Base-by-base conservation (phyloP, 164 flowering plant genomes). In the Nymphaea thermarum region DNA sequence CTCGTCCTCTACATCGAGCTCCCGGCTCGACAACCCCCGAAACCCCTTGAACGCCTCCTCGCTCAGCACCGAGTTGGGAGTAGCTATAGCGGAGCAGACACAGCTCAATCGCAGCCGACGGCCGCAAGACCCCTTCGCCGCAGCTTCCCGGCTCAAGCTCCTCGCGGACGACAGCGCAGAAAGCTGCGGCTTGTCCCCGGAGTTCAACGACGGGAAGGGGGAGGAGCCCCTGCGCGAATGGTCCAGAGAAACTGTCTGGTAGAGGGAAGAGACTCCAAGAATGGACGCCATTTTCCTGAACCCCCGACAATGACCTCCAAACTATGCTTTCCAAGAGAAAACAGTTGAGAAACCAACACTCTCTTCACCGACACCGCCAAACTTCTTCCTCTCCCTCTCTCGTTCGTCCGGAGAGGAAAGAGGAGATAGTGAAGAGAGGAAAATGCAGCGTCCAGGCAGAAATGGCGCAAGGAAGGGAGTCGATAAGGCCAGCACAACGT, bases 21-120 rank as follows among this genome's bases (percentile, higher is more conserved):
- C 25, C 18, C 67, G 73, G 44, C 70, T 65, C 11, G 77, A 42
- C 42, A 79, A 77, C 43, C 71, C 71, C 2, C 80, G 80, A 3
- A 83, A 73, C 15, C 86, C 79, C 68, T 80, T 88, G 73, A 88
- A 88, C 5, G 87, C 89, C 76, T 81, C 86, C 69, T 86, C 91
- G 51, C 86, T 88, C 68, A 85, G 74, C 6, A 86, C 76, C 18
- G 87, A 83, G 70, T 88, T 86, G n/a, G 87, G 87, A 8, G 94
- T 82, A 2, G 85, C 88, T 53, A 86, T 77, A 0, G 90, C 93
- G 3, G 74, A 51, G 57, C 57, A 51, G 3, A 15, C 57, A 10
- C 12, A 51, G 12, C 12, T 51, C 12, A 51, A 15, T 8, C 57
- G 57, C 57, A 51, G 12, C 57, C 12, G 15, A 3, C 14, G 57